Evolutionary conservation across 305 asterid genomes (phyloP).

Genomic region (Andrographis paniculata): DNA sequence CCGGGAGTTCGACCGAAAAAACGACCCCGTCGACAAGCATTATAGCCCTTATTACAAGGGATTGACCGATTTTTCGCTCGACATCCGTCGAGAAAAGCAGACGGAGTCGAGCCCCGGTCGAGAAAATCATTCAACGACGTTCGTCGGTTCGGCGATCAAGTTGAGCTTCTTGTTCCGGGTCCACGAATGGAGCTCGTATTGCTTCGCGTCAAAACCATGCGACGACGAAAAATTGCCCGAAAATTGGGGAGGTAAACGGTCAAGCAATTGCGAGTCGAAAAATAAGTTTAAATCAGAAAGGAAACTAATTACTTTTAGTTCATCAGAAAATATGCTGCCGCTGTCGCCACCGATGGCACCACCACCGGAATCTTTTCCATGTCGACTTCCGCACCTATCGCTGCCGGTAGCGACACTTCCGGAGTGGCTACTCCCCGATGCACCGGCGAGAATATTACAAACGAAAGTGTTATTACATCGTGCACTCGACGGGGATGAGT

Average conservation of each 20-base stretch:
- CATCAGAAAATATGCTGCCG: slow-evolving; percentile 19
- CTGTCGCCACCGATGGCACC: background rate
- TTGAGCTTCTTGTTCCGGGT: slow-evolving; percentile 40
- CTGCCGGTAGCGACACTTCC: background rate
- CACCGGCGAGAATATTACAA: slow-evolving; percentile 4
- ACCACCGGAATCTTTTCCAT: slow-evolving; percentile 4
- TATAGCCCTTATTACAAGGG: slow-evolving; percentile 78
- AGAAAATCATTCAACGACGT: slow-evolving; percentile 40
- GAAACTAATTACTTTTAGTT: slow-evolving; percentile 18
- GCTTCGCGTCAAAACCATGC: slow-evolving; percentile 23
- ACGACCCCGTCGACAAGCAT: slow-evolving; percentile 22
- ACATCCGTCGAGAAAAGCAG: slow-evolving; percentile 33
- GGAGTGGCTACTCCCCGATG: background rate
- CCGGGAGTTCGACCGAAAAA: slow-evolving; percentile 36
- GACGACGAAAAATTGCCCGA: slow-evolving; percentile 19
- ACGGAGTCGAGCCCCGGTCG: slow-evolving; percentile 39
- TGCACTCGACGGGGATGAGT: slow-evolving; percentile 8
- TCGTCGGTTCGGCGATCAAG: slow-evolving; percentile 33
- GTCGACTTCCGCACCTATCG: background rate
- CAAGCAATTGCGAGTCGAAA: no score
- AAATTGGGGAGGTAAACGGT: no score
- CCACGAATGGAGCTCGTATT: slow-evolving; percentile 31
- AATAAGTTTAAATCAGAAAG: slow-evolving; percentile 26
- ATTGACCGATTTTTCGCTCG: slow-evolving; percentile 47
- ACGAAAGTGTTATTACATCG: slow-evolving; percentile 9